phyloP scores from a whole-genome alignment of 163 green algal genomes.

The Chloromonas sp. region DNA sequence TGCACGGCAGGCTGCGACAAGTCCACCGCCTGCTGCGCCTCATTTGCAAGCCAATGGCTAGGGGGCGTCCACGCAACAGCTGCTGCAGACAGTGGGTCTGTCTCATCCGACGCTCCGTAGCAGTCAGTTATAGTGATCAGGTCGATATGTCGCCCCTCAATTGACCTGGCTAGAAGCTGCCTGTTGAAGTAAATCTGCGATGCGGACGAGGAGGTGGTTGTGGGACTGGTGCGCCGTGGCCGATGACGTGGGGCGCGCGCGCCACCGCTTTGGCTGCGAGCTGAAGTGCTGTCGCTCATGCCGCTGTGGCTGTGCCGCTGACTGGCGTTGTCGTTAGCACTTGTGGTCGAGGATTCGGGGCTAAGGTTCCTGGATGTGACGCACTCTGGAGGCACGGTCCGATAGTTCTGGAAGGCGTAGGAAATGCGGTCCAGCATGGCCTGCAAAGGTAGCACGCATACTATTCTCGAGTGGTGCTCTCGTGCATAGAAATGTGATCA shows the following conservation, averaged over 20 bases:
- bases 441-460: neutral
- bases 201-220: neutral
- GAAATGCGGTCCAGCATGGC: constrained; percentile 8
- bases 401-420: neutral
- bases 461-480: no score
- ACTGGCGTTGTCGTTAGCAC: neutral
- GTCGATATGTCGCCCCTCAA: constrained; percentile 42
- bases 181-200: constrained; percentile 36
- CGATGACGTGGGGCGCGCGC: neutral
- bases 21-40: neutral
- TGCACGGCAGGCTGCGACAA: neutral
- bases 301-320: neutral
- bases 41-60: neutral
- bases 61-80: no score
- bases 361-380: constrained; percentile 1
- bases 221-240: neutral
- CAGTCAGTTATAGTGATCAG: constrained; percentile 52
- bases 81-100: neutral
- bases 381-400: neutral
- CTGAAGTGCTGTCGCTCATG: neutral
- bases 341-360: neutral
- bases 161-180: constrained; percentile 35
- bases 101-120: constrained; percentile 15
- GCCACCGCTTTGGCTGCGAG: neutral
- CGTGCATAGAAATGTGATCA: no score